Percentiles rank a stretch among this genome's conserved stretches.
These are phyloP conservation scores for Lophiostoma macrostomum DNA, from an alignment of 495 filamentous ascomycete species.

Conservation along the genomic window DNA sequence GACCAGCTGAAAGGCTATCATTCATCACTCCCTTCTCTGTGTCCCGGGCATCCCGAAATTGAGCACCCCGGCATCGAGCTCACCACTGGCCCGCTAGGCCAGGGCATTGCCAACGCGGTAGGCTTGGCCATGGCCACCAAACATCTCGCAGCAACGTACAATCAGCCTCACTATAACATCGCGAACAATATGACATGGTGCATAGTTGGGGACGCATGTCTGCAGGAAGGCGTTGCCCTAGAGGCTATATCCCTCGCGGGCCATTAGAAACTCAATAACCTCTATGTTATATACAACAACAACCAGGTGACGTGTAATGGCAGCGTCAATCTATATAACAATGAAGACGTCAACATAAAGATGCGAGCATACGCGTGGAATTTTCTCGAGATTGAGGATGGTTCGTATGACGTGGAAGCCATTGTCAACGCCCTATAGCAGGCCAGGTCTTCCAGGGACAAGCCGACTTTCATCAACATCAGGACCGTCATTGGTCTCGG, in stretches of 20 bases:
- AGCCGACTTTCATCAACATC: slow-evolving; percentile 59
- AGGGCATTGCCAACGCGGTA: slow-evolving; percentile 59
- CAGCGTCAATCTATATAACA: slow-evolving; percentile 53
- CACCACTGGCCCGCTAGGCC: slow-evolving; percentile 60
- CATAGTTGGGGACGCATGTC: slow-evolving; percentile 58
- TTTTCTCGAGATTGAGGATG: slow-evolving; percentile 55
- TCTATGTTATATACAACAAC: slow-evolving; percentile 57
- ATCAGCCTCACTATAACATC: slow-evolving; percentile 49
- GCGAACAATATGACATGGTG: slow-evolving; percentile 54
- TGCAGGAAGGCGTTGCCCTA: slow-evolving; percentile 58
- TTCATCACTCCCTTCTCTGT: slow-evolving; percentile 49
- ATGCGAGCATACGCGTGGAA: slow-evolving; percentile 59
- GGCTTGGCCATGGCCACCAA: slow-evolving; percentile 59
- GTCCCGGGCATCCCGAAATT: slow-evolving; percentile 61
- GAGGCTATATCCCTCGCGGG: slow-evolving; percentile 58
- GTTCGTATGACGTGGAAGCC: slow-evolving; percentile 51
- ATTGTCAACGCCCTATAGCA: slow-evolving; percentile 50
- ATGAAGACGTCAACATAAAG: slow-evolving; percentile 58
- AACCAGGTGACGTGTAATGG: slow-evolving; percentile 61
- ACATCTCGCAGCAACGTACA: slow-evolving; percentile 54
- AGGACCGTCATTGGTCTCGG: slow-evolving; percentile 27
- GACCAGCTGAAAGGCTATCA: slow-evolving; percentile 61
- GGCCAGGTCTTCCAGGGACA: slow-evolving; percentile 46
- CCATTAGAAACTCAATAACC: slow-evolving; percentile 53
- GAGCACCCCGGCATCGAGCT: slow-evolving; percentile 61